phyloP scores from a whole-genome alignment of 768 basidiomycete species.

The Panaeolus cyanescens region DNA sequence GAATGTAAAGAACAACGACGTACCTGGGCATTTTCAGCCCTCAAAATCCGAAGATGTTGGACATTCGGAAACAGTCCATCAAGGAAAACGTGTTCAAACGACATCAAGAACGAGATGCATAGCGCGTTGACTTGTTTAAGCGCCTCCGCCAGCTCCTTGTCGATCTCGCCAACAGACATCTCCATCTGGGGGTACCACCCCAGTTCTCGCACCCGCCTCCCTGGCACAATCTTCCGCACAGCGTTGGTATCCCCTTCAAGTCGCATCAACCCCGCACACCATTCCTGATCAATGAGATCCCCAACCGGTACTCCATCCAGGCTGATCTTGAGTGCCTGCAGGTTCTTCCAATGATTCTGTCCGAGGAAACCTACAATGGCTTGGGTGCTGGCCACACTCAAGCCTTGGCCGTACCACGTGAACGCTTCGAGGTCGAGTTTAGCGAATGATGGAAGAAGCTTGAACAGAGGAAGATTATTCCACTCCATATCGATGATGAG shows the following conservation, averaged over 20 bases:
- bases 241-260: not conserved
- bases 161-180: not conserved
- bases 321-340: not conserved
- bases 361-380: not conserved
- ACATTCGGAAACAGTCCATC: not conserved
- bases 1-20: too few relatives aligned
- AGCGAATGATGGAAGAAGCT: not conserved
- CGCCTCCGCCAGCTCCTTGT: not conserved
- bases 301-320: not conserved
- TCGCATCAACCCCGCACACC: not conserved
- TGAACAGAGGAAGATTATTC: not conserved
- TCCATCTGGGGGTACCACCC: not conserved
- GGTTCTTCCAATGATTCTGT: not conserved
- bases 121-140: not conserved
- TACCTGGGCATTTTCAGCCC: not conserved
- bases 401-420: not conserved
- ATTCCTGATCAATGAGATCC: not conserved
- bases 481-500: not conserved
- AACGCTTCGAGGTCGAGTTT: not conserved
- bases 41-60: not conserved
- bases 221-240: not conserved
- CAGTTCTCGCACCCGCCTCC: not conserved
- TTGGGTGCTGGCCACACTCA: not conserved
- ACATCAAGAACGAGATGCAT: not conserved
- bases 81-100: not conserved